Evolutionary conservation across 352 stramenopile genomes (phyloP).

Genomic region (Pythium sp.): DNA sequence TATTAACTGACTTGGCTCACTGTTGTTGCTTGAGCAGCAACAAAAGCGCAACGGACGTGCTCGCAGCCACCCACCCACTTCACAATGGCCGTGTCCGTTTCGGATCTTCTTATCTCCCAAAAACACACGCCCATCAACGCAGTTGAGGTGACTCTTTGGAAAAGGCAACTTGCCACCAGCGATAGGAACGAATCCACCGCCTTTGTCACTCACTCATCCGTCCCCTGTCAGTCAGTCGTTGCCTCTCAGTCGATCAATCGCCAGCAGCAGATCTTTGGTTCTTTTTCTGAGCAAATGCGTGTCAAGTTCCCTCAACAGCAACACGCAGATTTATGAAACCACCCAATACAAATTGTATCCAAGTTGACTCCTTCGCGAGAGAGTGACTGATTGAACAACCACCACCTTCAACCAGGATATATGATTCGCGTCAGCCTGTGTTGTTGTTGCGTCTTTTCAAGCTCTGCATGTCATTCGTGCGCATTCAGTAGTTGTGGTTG

Average conservation of each 20-base stretch:
- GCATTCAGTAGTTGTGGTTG: neutral
- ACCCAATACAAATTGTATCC: neutral
- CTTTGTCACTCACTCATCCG: neutral
- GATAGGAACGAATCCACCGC: no score
- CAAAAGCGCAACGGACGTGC: slow-evolving; percentile 1
- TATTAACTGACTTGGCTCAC: neutral
- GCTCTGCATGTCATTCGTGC: neutral
- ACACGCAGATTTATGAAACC: neutral
- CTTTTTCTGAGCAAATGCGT: neutral
- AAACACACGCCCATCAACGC: neutral
- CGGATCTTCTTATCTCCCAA: neutral
- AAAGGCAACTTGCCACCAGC: neutral
- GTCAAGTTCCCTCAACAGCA: neutral
- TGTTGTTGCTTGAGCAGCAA: neutral
- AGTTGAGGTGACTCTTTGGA: neutral
- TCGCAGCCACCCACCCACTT: neutral
- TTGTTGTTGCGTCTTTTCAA: neutral
- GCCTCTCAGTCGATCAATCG: neutral
- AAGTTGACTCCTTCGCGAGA: neutral
- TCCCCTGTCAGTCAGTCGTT: neutral
- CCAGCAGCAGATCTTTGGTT: neutral
- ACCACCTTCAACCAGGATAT: neutral
- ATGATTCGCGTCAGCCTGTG: neutral
- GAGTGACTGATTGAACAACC: neutral
- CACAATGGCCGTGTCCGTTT: slow-evolving; percentile 7